Conservation (phyloP, 2,329 filamentous ascomycete genomes). For the Periconia sp. region DNA sequence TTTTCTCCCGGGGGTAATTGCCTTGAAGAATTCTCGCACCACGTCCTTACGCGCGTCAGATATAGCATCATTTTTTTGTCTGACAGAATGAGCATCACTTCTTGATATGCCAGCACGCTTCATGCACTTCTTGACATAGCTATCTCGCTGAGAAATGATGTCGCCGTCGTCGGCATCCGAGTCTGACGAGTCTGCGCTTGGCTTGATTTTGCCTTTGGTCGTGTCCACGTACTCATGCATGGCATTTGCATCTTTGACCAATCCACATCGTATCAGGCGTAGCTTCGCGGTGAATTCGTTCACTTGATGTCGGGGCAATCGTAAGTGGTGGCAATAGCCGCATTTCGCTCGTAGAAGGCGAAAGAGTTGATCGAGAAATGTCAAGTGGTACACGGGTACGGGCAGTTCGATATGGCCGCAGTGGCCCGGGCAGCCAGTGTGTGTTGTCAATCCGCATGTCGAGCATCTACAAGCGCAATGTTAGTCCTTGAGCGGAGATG, state of each 20-base stretch:
- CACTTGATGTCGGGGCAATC: constrained; percentile 75
- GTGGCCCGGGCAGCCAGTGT: constrained; percentile 83
- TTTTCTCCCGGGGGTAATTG: constrained; percentile 71
- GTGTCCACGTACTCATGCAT: constrained; percentile 54
- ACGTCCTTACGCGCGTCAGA: constrained; percentile 76
- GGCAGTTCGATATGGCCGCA: constrained; percentile 94
- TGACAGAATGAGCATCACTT: constrained; percentile 53
- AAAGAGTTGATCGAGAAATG: constrained; percentile 91
- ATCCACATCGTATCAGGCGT: constrained; percentile 81
- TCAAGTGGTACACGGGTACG: constrained; percentile 92
- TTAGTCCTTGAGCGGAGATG: no score
- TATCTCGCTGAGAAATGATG: constrained; percentile 63
- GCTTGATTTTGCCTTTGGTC: constrained; percentile 44
- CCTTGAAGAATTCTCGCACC: constrained; percentile 80
- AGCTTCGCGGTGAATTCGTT: constrained; percentile 85
- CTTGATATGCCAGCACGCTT: constrained; percentile 59
- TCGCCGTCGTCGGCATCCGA: constrained; percentile 65
- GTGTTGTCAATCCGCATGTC: constrained; percentile 85
- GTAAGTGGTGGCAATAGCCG: constrained; percentile 87
- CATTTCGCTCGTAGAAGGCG: constrained; percentile 87
- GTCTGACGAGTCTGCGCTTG: constrained; percentile 61
- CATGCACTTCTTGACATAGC: constrained; percentile 77
- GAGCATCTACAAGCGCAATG: constrained; percentile 73
- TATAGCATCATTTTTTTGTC: constrained; percentile 81
- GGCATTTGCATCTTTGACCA: constrained; percentile 70